Evolutionary conservation across 352 stramenopile species (phyloP).

Genomic region (Elongisporangium prolatum): DNA sequence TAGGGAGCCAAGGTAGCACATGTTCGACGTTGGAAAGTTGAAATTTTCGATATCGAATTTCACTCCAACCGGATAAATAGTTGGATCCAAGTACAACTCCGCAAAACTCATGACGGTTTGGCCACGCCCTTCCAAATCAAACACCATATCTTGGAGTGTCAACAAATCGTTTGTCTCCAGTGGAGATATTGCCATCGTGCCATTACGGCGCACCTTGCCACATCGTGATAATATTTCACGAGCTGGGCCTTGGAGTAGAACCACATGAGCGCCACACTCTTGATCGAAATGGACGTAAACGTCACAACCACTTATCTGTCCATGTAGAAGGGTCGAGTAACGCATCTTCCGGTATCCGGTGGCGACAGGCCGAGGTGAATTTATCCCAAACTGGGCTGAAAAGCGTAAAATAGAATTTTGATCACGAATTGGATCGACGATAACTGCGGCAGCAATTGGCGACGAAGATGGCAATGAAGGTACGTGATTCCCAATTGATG

Average conservation of each 20-base stretch:
- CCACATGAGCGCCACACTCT: slow-evolving; percentile 38
- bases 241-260: slow-evolving; percentile 36
- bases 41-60: slow-evolving; percentile 50
- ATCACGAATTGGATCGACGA: slow-evolving; percentile 39
- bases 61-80: slow-evolving; percentile 32
- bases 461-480: slow-evolving; percentile 32
- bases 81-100: slow-evolving; percentile 39
- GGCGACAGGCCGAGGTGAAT: slow-evolving; percentile 15
- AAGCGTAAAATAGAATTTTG: slow-evolving; percentile 47
- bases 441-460: slow-evolving; percentile 29
- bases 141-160: slow-evolving; percentile 40
- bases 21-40: slow-evolving; percentile 52
- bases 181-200: slow-evolving; percentile 3
- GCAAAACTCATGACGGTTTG: slow-evolving; percentile 52
- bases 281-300: slow-evolving; percentile 58
- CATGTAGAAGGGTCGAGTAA: slow-evolving; percentile 36
- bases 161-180: slow-evolving; percentile 38
- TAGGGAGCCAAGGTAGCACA: slow-evolving; percentile 50
- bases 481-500: slow-evolving; percentile 12
- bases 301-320: slow-evolving; percentile 42
- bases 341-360: slow-evolving; percentile 20
- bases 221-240: slow-evolving; percentile 49
- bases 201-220: slow-evolving; percentile 29
- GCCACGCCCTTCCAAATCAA: slow-evolving; percentile 34
- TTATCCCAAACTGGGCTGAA: slow-evolving; percentile 29